Conservation (phyloP, 495 filamentous ascomycete species). For the Neurospora cerealis region DNA sequence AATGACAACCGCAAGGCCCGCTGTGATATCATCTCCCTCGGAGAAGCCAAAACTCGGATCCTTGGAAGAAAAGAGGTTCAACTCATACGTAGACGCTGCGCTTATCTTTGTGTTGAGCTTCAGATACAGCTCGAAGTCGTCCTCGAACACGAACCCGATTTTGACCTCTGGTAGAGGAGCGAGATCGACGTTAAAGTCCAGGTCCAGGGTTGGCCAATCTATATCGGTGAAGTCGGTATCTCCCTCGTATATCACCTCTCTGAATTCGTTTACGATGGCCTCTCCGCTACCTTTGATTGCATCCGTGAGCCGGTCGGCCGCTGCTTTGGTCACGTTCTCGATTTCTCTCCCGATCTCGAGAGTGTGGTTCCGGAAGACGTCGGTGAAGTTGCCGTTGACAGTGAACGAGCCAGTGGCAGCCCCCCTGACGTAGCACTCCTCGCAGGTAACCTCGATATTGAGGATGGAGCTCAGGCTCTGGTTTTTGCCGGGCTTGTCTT, state of each 20-base stretch:
- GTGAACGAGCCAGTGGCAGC: conserved; percentile 30
- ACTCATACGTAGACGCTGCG: conserved; percentile 32
- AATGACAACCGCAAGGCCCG: conserved; percentile 35
- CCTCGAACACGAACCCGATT: conserved; percentile 35
- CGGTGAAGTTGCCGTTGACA: conserved; percentile 26
- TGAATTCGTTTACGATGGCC: neutral
- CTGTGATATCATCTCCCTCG: conserved; percentile 23
- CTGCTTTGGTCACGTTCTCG: conserved; percentile 20
- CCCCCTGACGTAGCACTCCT: conserved; percentile 43
- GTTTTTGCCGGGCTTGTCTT: neutral
- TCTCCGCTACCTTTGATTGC: conserved; percentile 3
- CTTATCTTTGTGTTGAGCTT: conserved; percentile 35
- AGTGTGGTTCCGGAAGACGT: conserved; percentile 25
- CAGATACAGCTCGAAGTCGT: conserved; percentile 43
- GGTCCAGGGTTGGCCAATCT: conserved; percentile 27
- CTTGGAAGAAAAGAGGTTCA: conserved; percentile 39
- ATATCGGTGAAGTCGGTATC: conserved; percentile 26
- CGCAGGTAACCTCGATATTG: conserved; percentile 34
- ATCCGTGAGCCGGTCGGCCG: conserved; percentile 19
- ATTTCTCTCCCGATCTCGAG: conserved; percentile 17
- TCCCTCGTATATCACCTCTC: neutral
- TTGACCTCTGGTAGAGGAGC: conserved; percentile 31
- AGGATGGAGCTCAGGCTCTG: neutral
- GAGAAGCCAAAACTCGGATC: conserved; percentile 29
- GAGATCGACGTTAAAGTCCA: conserved; percentile 29